Evolutionary conservation across 306 rosid species (phyloP).

Genomic region (Cucurbita ficifolia): DNA sequence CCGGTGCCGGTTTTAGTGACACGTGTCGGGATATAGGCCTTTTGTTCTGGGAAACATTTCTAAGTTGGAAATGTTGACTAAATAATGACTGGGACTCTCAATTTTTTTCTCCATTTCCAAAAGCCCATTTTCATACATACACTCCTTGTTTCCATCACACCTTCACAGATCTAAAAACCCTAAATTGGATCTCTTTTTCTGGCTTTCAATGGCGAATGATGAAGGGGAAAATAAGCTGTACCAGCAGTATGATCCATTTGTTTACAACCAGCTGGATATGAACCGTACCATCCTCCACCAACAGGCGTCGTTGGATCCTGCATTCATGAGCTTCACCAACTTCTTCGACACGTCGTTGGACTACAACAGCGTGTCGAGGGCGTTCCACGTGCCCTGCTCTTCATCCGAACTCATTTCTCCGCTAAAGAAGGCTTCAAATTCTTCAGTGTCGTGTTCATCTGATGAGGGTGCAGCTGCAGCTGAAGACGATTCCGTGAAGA

Average conservation of each 20-base stretch:
- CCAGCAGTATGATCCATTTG: slow-evolving; percentile 36
- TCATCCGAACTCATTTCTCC: slow-evolving; percentile 52
- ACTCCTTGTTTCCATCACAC: too few relatives aligned
- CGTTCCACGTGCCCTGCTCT: slow-evolving; percentile 76
- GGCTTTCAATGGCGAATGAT: slow-evolving; percentile 37
- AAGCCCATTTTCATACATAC: too few relatives aligned
- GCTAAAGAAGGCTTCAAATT: slow-evolving; percentile 26
- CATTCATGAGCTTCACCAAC: slow-evolving; percentile 52
- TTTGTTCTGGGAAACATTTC: slow-evolving; percentile 5
- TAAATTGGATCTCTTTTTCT: background rate
- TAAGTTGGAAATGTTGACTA: slow-evolving; percentile 37
- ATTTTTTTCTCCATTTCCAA: background rate
- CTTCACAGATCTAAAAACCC: background rate
- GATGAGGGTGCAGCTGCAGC: slow-evolving; percentile 42
- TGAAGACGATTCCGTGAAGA: slow-evolving; percentile 42
- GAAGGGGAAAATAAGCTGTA: slow-evolving; percentile 8
- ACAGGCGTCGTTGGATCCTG: slow-evolving; percentile 8
- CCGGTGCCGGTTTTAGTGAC: slow-evolving; percentile 46
- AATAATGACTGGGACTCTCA: too few relatives aligned
- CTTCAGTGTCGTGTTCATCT: slow-evolving; percentile 55
- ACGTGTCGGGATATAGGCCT: slow-evolving; percentile 26
- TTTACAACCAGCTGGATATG: slow-evolving; percentile 32
- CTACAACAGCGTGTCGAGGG: slow-evolving; percentile 55
- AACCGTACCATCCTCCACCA: slow-evolving; percentile 14
- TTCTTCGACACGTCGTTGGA: slow-evolving; percentile 60